phyloP scores from a whole-genome alignment of 306 rosid species.

The Dalbergia oliveri region DNA sequence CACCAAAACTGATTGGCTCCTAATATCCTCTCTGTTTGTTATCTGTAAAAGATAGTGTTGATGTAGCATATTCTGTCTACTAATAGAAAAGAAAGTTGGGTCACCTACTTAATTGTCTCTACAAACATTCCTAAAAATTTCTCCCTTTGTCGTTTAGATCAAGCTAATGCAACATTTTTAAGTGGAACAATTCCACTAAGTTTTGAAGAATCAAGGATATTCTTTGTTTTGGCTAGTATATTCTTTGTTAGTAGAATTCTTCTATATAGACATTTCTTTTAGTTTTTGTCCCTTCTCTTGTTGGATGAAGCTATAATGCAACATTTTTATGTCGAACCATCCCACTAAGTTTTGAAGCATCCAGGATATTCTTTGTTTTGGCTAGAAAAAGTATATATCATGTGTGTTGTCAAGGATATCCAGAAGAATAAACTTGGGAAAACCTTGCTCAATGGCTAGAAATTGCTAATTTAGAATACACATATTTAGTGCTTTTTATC shows the following conservation, averaged over 20 bases:
- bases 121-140: conserved; percentile 43
- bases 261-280: background rate
- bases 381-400: conserved; percentile 11
- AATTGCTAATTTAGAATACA: conserved; percentile 17
- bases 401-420: conserved; percentile 41
- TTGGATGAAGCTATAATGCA: conserved; percentile 14
- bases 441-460: conserved; percentile 46
- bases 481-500: conserved; percentile 39
- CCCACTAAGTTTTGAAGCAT: background rate
- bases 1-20: conserved; percentile 37
- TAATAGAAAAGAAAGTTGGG: conserved; percentile 4
- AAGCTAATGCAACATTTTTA: conserved; percentile 21
- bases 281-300: background rate
- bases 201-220: conserved; percentile 49
- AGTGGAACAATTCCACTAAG: conserved; percentile 36
- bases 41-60: conserved; percentile 28
- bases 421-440: conserved; percentile 51
- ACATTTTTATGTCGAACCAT: background rate
- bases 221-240: conserved; percentile 51
- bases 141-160: conserved; percentile 40
- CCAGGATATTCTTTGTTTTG: conserved; percentile 35
- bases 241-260: conserved; percentile 39
- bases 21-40: conserved; percentile 24
- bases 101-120: conserved; percentile 33
- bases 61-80: conserved; percentile 28